Conservation (phyloP, 2,329 filamentous ascomycete genomes). For the Plenodomus lindquistii region DNA sequence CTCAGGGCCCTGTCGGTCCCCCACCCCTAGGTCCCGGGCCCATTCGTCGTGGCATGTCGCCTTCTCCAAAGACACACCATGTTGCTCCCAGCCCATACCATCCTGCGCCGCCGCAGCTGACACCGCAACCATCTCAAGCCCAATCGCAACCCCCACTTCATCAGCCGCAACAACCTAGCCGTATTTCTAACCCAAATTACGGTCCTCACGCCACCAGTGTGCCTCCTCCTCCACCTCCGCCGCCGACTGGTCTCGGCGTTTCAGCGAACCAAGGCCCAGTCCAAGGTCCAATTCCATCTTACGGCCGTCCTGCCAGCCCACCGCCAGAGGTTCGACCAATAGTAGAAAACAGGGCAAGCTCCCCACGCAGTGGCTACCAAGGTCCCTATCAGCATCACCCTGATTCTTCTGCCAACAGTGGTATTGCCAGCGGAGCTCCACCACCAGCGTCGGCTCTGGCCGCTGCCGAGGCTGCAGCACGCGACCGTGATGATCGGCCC, state of each 20-base stretch:
- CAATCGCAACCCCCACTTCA: conserved; percentile 47
- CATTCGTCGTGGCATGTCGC: conserved; percentile 58
- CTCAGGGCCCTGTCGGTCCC: conserved; percentile 44
- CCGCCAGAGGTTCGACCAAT: conserved; percentile 82
- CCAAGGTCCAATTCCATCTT: conserved; percentile 62
- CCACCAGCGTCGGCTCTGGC: conserved; percentile 67
- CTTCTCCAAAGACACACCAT: conserved; percentile 63
- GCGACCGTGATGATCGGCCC: conserved; percentile 72
- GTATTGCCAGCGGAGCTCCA: conserved; percentile 71
- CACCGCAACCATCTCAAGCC: conserved; percentile 57
- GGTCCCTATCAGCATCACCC: conserved; percentile 78
- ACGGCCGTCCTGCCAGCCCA: conserved; percentile 75
- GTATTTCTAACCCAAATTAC: conserved; percentile 54
- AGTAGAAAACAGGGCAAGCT: conserved; percentile 83
- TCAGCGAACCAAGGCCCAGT: conserved; percentile 55
- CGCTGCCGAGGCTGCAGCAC: conserved; percentile 69
- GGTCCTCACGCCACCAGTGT: conserved; percentile 47
- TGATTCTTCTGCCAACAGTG: conserved; percentile 60
- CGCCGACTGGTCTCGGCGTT: conserved; percentile 56
- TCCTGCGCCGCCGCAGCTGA: conserved; percentile 47
- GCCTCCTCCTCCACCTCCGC: conserved; percentile 63
- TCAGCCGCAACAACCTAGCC: conserved; percentile 43
- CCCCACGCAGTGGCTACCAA: conserved; percentile 86
- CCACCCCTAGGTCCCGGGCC: conserved; percentile 43
- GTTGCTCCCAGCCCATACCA: conserved; percentile 58